Evolutionary conservation across 352 stramenopile species (phyloP).

Genomic region (Globisporangium irregulare): DNA sequence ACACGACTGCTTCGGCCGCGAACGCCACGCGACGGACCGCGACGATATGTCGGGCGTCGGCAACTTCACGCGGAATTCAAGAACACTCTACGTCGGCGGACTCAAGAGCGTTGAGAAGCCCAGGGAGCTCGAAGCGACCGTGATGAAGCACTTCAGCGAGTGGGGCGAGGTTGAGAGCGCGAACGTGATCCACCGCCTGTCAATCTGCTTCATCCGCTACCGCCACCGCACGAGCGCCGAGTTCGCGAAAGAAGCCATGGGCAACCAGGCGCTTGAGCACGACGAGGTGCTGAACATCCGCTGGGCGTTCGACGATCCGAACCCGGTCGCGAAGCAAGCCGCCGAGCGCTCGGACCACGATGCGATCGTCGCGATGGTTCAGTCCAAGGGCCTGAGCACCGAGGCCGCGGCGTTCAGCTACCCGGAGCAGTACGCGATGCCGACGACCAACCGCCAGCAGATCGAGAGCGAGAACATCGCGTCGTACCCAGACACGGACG

Average conservation of each 20-base stretch:
- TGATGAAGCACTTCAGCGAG: constrained; percentile 90
- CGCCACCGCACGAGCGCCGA: constrained; percentile 76
- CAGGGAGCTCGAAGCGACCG: constrained; percentile 54
- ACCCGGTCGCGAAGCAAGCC: constrained; percentile 89
- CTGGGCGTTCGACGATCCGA: constrained; percentile 93
- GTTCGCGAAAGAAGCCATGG: constrained; percentile 90
- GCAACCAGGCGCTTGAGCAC: constrained; percentile 83
- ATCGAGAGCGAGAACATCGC: constrained; percentile 59
- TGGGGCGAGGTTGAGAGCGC: constrained; percentile 93
- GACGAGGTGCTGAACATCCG: constrained; percentile 91
- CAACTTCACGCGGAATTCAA: constrained; percentile 89
- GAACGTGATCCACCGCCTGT: constrained; percentile 91
- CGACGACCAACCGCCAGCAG: constrained; percentile 60
- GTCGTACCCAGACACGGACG: constrained; percentile 73
- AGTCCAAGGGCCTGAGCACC: constrained; percentile 59
- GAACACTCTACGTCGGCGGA: constrained; percentile 90
- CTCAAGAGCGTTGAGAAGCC: constrained; percentile 57
- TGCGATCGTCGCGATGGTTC: constrained; percentile 83
- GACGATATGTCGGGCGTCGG: constrained; percentile 93
- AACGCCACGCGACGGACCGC: constrained; percentile 87
- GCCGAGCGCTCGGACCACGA: constrained; percentile 85
- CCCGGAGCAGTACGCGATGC: constrained; percentile 75
- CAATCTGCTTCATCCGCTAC: constrained; percentile 90
- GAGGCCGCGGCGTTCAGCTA: constrained; percentile 73
- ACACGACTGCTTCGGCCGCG: constrained; percentile 91